These are phyloP conservation scores for Litsea cubeba DNA, from an alignment of 164 flowering plant genomes.

Conservation along the genomic window DNA sequence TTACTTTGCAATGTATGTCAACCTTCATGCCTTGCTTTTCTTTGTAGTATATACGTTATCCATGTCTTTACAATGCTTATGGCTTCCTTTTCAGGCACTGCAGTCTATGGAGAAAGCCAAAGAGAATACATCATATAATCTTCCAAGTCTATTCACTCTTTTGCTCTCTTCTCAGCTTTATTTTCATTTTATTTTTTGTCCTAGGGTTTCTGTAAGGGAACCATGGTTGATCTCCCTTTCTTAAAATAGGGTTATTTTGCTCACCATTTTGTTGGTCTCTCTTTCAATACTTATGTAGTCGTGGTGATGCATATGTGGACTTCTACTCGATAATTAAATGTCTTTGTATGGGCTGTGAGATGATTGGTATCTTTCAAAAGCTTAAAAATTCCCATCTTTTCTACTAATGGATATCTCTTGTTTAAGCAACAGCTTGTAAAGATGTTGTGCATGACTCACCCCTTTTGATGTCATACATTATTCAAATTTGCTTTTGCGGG, in stretches of 20 bases:
- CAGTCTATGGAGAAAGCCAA: constrained; percentile 18
- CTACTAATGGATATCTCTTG: constrained; percentile 7
- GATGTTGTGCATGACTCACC: constrained; percentile 13
- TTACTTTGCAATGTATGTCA: constrained; percentile 23
- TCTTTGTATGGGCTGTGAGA: constrained; percentile 19
- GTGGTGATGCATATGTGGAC: constrained; percentile 12
- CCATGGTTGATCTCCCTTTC: constrained; percentile 20
- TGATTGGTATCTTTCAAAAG: constrained; percentile 24
- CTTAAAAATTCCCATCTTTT: constrained; percentile 15
- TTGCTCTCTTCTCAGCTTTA: constrained; percentile 3
- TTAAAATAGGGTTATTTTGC: constrained; percentile 19
- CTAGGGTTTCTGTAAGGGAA: constrained; percentile 18
- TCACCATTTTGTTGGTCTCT: constrained; percentile 26
- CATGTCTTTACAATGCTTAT: background rate
- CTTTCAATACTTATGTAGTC: constrained; percentile 19
- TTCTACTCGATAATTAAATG: constrained; percentile 13
- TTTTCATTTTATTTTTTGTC: constrained; percentile 10
- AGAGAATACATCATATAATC: constrained; percentile 17
- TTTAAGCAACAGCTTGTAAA: background rate
- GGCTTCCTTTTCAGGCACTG: constrained; percentile 29
- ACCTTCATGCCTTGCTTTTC: background rate
- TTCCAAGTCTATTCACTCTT: constrained; percentile 11
- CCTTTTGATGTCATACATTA: constrained; percentile 10
- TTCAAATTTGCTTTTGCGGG: constrained; percentile 12
- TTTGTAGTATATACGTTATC: background rate